phyloP scores from a whole-genome alignment of 2,329 filamentous ascomycete species.

The Trichophyton simii region DNA sequence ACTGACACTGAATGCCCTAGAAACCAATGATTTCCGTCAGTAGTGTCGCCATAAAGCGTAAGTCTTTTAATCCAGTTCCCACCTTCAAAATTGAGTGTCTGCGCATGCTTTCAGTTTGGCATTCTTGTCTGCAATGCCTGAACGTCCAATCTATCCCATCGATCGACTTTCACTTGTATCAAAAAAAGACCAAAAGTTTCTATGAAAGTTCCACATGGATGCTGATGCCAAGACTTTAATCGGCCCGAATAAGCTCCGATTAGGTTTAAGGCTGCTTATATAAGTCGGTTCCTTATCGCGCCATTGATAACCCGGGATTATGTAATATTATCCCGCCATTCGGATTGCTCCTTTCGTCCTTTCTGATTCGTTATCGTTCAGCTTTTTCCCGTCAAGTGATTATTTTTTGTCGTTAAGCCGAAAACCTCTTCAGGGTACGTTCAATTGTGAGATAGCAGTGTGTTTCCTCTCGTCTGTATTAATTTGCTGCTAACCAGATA shows the following conservation, averaged over 20 bases:
- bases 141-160: neutral
- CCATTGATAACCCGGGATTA: conserved; percentile 2
- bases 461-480: neutral
- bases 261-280: neutral
- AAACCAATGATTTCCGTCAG: neutral
- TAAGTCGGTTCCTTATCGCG: neutral
- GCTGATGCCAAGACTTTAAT: neutral
- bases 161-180: neutral
- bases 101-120: conserved; percentile 1
- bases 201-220: neutral
- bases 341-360: neutral
- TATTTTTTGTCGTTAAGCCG: neutral
- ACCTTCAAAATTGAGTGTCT: conserved; percentile 4
- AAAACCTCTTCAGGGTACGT: neutral
- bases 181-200: neutral
- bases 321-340: neutral
- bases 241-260: neutral
- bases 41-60: neutral
- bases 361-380: too few species aligned
- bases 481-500: neutral
- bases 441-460: neutral
- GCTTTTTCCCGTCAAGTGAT: neutral
- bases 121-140: neutral
- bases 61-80: neutral
- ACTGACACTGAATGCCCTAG: neutral